Evolutionary conservation across 129 eudicot genomes (phyloP), one percentile per base, ranked within the genome.

Genomic region (Mikania micrantha): DNA sequence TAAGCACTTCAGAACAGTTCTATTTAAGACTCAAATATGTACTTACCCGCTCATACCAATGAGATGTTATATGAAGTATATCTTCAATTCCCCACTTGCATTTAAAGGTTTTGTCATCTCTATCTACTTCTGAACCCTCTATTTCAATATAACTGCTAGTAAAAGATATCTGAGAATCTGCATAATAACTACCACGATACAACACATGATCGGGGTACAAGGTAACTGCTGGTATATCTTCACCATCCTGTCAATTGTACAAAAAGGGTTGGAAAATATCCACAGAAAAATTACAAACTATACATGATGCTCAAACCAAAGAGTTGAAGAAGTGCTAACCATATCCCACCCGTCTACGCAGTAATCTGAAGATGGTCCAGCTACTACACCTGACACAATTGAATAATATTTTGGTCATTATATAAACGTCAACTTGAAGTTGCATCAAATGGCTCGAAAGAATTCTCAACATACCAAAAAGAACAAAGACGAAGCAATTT

Each of bases 121-220:
- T 81, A 60, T 77, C 53, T 8, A 47, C 45, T 50, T 76, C 64
- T 70, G 80, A 78, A 31, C 74, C 79, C 69, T 58, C 82, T 59
- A 83, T 34, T 80, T 78, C 84, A 50, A 92, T 60, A 56, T 22
- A 72, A 63, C 69, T 34, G 21, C 78, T 77, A 31, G 81, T 77
- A 54, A 92, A 85, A 41, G 58, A 78, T 70, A 92, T 68, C 60
- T 56, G 48, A 44, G 80, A 34, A 47, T 87, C 85, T 53, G 83
- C 72, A 66, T 69, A 84, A 76, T 80, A 70, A 42, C 44, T 74
- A 64, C 68, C 80, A 42, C 68, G 27, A 52, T 78, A 85, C 40
- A 74, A 63, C 63, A 92, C 36, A 66, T 83, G 79, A 57, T 92
- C 98, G 2, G 98, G 85, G 60, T 73, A 77, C 71, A 84, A 84